phyloP scores from a whole-genome alignment of 2,329 filamentous ascomycete species.

The Pseudohalonectria lignicola region DNA sequence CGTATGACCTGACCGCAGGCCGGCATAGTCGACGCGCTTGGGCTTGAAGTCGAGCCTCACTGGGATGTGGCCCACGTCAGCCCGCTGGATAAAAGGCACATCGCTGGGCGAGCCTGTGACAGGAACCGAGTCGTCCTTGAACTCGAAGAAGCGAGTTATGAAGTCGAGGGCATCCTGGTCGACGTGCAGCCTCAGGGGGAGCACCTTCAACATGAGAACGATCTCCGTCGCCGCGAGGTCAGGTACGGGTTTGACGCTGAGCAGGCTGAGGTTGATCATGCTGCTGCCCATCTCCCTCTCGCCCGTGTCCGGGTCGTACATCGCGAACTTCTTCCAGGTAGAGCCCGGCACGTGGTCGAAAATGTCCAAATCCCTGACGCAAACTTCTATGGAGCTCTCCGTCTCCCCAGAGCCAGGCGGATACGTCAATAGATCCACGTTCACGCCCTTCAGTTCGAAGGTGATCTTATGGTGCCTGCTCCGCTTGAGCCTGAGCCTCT shows the following conservation, averaged over 20 bases:
- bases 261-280: slow-evolving; percentile 82
- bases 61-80: slow-evolving; percentile 74
- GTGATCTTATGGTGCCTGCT: slow-evolving; percentile 93
- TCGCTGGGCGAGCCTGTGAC: slow-evolving; percentile 53
- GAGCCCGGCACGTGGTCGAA: slow-evolving; percentile 92
- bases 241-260: slow-evolving; percentile 78
- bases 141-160: slow-evolving; percentile 94
- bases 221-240: slow-evolving; percentile 83
- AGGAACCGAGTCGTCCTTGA: slow-evolving; percentile 65
- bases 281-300: slow-evolving; percentile 74
- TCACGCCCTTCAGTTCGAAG: slow-evolving; percentile 80
- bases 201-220: slow-evolving; percentile 65
- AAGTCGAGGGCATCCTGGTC: slow-evolving; percentile 97
- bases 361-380: slow-evolving; percentile 74
- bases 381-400: slow-evolving; percentile 76
- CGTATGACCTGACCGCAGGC: slow-evolving; percentile 82
- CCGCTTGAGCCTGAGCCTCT: slow-evolving; percentile 65
- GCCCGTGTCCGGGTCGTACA: slow-evolving; percentile 81
- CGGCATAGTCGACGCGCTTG: slow-evolving; percentile 92
- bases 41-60: slow-evolving; percentile 93
- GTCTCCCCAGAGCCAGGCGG: slow-evolving; percentile 69
- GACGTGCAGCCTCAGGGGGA: slow-evolving; percentile 84
- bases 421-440: slow-evolving; percentile 72
- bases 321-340: slow-evolving; percentile 97
- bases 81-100: slow-evolving; percentile 76